Base-by-base conservation (phyloP, 2,329 filamentous ascomycete genomes). In the Sporothrix inflata region DNA sequence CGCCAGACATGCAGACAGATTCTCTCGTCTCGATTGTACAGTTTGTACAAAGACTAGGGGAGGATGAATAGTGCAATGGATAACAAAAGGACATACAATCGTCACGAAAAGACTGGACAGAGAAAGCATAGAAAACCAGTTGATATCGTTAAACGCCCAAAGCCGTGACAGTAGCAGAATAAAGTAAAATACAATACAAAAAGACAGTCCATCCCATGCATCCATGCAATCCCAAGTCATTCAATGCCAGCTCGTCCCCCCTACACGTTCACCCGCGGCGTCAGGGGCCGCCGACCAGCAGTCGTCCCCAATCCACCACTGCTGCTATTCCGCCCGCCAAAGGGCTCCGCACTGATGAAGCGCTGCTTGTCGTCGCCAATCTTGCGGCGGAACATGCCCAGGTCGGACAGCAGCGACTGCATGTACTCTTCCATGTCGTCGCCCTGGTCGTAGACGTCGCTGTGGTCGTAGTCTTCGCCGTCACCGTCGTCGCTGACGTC, bases 401-500 rank as follows among this genome's bases (percentile, higher is more conserved):
- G 79, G 77, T 98, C 94, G 76, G 90, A 89, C 75, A 99, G 85
- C 78, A 98, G 87, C 47, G 91, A 90, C 76, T 94, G 90, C 85
- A 97, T 95, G 78, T 93, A 90, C n/a, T 90, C 90, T 79, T 98
- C 93, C 83, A 94, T 88, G 74, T 94, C 87, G 53, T 86, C 84
- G 19, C 86, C 86, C 60, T 84, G 85, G 74, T 85, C 74, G 74
- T 85, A 79, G 60, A 83, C 79, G 49, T 84, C 83, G 21, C 84
- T 79, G 51, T 84, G 80, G 49, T 83, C 83, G 21, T 83, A 84
- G 61, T 84, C 83, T 74, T 87, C 61, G 11, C 42, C 40, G 16
- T 53, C 85, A 55, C 86, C 86, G 34, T 86, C 88, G 65, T 91
- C 87, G 69, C 79, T 80, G 11, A 72, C 73, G 69, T 75, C 74